Evolutionary conservation across 2,329 filamentous ascomycete species (phyloP).

Genomic region (Fusarium sp.): DNA sequence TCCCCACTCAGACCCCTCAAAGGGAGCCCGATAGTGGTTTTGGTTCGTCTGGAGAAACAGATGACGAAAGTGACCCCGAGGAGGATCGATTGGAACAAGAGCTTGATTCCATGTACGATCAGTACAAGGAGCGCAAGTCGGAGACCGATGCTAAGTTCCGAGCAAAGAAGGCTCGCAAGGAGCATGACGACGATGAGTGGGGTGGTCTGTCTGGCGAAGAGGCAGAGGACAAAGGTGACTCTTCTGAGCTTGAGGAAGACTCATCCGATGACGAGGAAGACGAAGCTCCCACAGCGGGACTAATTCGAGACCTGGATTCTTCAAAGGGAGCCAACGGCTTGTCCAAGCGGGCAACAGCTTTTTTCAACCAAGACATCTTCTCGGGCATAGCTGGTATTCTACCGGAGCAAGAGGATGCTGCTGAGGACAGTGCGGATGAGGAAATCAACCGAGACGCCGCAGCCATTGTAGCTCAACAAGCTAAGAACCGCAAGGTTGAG

Average conservation of each 20-base stretch:
- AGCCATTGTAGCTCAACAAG: slow-evolving; percentile 45
- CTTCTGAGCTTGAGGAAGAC: slow-evolving; percentile 68
- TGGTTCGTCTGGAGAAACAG: slow-evolving; percentile 66
- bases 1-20: slow-evolving; percentile 69
- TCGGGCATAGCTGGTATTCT: slow-evolving; percentile 79
- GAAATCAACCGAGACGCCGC: slow-evolving; percentile 53
- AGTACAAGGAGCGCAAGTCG: slow-evolving; percentile 84
- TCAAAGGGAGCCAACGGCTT: slow-evolving; percentile 39
- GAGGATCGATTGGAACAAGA: slow-evolving; percentile 86
- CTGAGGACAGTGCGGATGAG: slow-evolving; percentile 49
- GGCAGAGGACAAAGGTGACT: slow-evolving; percentile 63
- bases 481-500: slow-evolving; percentile 47
- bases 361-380: slow-evolving; percentile 97
- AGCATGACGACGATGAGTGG: slow-evolving; percentile 90
- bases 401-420: slow-evolving; percentile 59
- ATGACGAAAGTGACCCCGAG: slow-evolving; percentile 79
- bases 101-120: slow-evolving; percentile 87
- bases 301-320: slow-evolving; percentile 56
- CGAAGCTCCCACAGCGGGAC: slow-evolving; percentile 40
- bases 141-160: slow-evolving; percentile 87
- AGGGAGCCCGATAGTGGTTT: slow-evolving; percentile 73
- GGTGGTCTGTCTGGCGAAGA: slow-evolving; percentile 83
- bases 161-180: slow-evolving; percentile 87
- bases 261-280: slow-evolving; percentile 54
- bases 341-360: slow-evolving; percentile 76